Conservation (phyloP, 164 flowering plant genomes). For the Cinnamomum chago region DNA sequence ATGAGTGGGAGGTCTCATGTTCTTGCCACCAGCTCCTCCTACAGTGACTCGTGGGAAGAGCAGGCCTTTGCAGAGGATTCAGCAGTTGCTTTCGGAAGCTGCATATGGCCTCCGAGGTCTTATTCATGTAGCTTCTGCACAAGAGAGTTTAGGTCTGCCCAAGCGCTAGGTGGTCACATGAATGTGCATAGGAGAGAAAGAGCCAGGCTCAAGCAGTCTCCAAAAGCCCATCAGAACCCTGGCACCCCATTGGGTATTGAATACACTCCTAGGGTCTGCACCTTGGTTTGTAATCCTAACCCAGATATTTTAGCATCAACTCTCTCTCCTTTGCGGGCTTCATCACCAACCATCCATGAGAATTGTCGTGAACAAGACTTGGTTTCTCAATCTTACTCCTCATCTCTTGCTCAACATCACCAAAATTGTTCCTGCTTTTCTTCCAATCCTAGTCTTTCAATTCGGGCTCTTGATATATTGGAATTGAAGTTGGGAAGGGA, state of each 20-base stretch:
- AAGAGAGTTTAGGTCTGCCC: slow-evolving; percentile 87
- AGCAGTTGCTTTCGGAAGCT: slow-evolving; percentile 64
- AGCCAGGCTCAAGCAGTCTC: slow-evolving; percentile 67
- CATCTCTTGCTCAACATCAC: slow-evolving; percentile 21
- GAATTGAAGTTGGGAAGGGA: slow-evolving; percentile 27
- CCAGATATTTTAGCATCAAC: slow-evolving; percentile 21
- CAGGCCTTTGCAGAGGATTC: slow-evolving; percentile 88
- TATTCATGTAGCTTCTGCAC: slow-evolving; percentile 81
- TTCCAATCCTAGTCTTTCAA: slow-evolving; percentile 18
- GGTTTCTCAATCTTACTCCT: slow-evolving; percentile 24
- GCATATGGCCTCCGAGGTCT: slow-evolving; percentile 90
- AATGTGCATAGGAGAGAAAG: slow-evolving; percentile 85
- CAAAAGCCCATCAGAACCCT: slow-evolving; percentile 20
- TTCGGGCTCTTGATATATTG: slow-evolving; percentile 13
- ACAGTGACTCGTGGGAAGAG: slow-evolving; percentile 76
- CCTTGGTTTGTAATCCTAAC: slow-evolving; percentile 39
- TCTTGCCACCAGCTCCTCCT: slow-evolving; percentile 10
- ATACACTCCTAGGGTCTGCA: slow-evolving; percentile 31
- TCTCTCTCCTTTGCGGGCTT: slow-evolving; percentile 37
- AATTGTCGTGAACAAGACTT: slow-evolving; percentile 13
- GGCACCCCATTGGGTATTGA: slow-evolving; percentile 20
- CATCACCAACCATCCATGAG: slow-evolving; percentile 19
- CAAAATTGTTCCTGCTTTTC: slow-evolving; percentile 18
- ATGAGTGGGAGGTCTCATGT: slow-evolving; percentile 24
- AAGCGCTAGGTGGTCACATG: slow-evolving; percentile 91